phyloP scores from a whole-genome alignment of 805 yeast species.

The Metschnikowia peoriensis region DNA sequence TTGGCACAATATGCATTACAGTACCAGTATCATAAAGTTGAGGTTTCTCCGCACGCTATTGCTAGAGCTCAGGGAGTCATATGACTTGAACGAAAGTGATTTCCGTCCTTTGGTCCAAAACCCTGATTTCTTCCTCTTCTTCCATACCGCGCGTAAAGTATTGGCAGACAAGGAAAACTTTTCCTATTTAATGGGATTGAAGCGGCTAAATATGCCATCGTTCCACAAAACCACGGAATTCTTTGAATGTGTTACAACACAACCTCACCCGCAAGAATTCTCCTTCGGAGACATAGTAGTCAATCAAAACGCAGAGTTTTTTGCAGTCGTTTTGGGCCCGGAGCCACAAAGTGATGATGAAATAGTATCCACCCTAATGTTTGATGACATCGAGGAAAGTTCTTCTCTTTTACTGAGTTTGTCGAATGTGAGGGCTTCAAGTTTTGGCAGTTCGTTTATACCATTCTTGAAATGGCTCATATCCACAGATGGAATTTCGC shows the following conservation, averaged over 20 bases:
- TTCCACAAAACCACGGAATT: background rate
- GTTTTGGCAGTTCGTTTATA: slow-evolving; percentile 1
- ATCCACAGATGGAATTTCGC: slow-evolving; percentile 13
- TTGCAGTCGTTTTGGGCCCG: slow-evolving; percentile 9
- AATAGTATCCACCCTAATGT: slow-evolving; percentile 6
- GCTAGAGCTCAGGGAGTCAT: slow-evolving; percentile 4
- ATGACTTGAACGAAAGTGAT: background rate
- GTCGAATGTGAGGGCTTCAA: background rate
- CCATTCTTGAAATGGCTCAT: slow-evolving; percentile 12
- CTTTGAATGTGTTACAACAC: background rate
- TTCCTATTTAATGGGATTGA: background rate
- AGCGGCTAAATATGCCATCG: background rate
- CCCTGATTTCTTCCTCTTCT: slow-evolving; percentile 14
- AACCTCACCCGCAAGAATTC: background rate
- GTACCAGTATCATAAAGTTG: slow-evolving; percentile 14
- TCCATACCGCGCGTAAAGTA: slow-evolving; percentile 4
- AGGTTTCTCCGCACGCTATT: slow-evolving; percentile 15
- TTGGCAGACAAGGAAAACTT: background rate
- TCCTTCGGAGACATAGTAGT: slow-evolving; percentile 6
- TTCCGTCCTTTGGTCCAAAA: slow-evolving; percentile 8
- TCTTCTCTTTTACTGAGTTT: slow-evolving; percentile 7
- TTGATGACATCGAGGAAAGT: slow-evolving; percentile 10
- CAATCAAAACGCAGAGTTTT: slow-evolving; percentile 7
- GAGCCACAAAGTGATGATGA: background rate
- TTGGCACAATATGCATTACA: slow-evolving; percentile 6